Evolutionary conservation across 2,329 filamentous ascomycete genomes (phyloP).

Genomic region (Cadophora gregata): DNA sequence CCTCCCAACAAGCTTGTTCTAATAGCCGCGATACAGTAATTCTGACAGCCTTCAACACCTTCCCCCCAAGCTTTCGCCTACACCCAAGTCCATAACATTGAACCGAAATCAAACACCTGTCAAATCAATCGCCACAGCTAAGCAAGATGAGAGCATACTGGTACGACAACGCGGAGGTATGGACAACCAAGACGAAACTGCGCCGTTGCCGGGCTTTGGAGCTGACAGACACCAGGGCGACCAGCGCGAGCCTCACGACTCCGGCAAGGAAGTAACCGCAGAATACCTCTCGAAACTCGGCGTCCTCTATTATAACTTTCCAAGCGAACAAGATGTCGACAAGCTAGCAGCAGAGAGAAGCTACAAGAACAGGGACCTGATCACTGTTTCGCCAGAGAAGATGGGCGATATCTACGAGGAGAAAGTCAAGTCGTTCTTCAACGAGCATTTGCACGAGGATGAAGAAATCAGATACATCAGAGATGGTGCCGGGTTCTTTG

Average conservation of each 20-base stretch:
- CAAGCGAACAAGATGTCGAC: conserved; percentile 71
- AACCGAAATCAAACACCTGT: neutral
- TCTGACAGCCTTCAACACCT: conserved; percentile 6
- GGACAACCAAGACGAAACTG: conserved; percentile 27
- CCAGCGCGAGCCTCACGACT: conserved; percentile 90
- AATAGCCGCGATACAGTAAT: neutral
- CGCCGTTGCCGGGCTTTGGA: conserved; percentile 6
- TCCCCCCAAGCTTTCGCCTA: conserved; percentile 3
- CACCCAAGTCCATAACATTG: neutral
- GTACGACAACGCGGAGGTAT: conserved; percentile 70
- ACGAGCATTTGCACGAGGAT: conserved; percentile 96
- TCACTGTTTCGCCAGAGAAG: conserved; percentile 82
- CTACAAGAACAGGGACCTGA: conserved; percentile 95
- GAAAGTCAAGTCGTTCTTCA: conserved; percentile 93
- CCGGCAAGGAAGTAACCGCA: conserved; percentile 69
- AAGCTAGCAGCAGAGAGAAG: conserved; percentile 73
- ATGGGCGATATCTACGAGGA: conserved; percentile 90
- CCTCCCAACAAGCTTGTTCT: neutral
- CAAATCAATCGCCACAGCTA: conserved; percentile 5
- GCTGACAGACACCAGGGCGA: conserved; percentile 69
- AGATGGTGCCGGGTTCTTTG: conserved; percentile 89
- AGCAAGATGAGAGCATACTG: conserved; percentile 71
- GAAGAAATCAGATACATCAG: conserved; percentile 97
- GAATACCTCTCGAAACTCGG: conserved; percentile 75
- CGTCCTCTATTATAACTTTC: conserved; percentile 77